Base-by-base conservation (phyloP, 768 basidiomycete species). In the Termitomyces sp. region DNA sequence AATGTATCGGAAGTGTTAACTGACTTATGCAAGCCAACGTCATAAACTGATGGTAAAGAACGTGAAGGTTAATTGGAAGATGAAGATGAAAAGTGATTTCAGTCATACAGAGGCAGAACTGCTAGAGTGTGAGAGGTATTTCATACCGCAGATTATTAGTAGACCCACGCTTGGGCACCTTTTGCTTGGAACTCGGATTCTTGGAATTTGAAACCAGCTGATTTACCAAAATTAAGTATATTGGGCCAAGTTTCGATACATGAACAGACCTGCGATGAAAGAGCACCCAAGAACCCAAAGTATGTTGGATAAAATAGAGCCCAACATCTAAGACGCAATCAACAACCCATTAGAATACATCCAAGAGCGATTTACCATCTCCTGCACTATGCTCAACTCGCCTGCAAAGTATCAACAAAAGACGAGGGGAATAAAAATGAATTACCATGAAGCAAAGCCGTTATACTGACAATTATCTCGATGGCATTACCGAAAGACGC, bases 231-330 rank as follows among this genome's bases (percentile, higher is more conserved):
- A 47, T n/a, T n/a, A n/a, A n/a, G n/a, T n/a, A 45, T 49, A 9
- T 50, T 2, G 16, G 10, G 4, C 25, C 38, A 45, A 35, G 33
- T 15, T 25, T 49, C 40, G 12, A 10, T 23, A 23, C 5, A 31
- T n/a, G 1, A 18, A 68, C 76, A 55, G 56, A 84, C 86, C 88
- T 44, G 91, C 91, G 50, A 95, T 73, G 77, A 95, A 95, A 13
- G 91, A 92, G 69, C 89, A 92, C 6, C 94, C 94, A 13, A 98
- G 76, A 16, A 98, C 94, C 36, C 96, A 78, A 9, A 97, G 80
- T 36, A 95, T 75, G 70, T 97, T 97, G 12, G 92, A 94, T 36
- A 97, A 71, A 56, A 97, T 90, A 27, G 91, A 94, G 18, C 94
- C 94, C 42, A 97, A 80, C 81, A 96, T 85, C 89, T 90, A 39